These are phyloP conservation scores for Aegilops umbellulata DNA, from an alignment of 176 grass and related monocot genomes.

Conservation along the genomic window DNA sequence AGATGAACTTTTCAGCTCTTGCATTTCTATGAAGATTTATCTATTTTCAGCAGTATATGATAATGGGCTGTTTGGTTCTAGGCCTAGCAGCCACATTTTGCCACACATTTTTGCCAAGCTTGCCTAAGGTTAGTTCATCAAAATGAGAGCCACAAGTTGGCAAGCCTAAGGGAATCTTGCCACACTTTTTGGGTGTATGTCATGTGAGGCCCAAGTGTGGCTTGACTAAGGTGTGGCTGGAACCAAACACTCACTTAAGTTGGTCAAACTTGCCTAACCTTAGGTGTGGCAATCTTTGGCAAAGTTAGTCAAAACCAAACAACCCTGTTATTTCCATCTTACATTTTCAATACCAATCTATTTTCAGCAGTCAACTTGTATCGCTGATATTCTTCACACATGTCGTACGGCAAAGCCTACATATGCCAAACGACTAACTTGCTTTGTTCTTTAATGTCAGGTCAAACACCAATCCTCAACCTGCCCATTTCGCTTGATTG, in stretches of 20 bases:
- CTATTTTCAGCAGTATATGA: background rate
- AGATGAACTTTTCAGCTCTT: background rate
- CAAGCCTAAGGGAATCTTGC: no score
- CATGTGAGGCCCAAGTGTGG: no score
- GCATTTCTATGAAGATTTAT: background rate
- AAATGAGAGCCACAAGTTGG: no score
- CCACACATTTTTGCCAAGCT: no score
- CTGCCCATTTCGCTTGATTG: conserved; percentile 74
- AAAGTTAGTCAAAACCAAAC: no score
- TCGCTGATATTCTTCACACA: background rate
- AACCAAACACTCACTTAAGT: no score
- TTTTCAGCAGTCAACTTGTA: background rate
- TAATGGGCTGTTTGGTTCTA: background rate
- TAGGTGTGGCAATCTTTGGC: no score
- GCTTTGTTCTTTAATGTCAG: conserved; percentile 39
- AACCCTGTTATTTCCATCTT: background rate
- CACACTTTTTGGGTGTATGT: no score
- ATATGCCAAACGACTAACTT: background rate
- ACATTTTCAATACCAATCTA: background rate
- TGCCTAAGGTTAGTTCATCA: no score
- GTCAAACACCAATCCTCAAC: conserved; percentile 72
- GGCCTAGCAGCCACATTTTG: no score
- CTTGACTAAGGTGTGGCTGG: no score
- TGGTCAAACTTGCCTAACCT: no score
- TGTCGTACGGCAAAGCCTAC: background rate